These are phyloP conservation scores for Phytophthora capsici DNA, from an alignment of 352 stramenopile genomes.

Conservation along the genomic window DNA sequence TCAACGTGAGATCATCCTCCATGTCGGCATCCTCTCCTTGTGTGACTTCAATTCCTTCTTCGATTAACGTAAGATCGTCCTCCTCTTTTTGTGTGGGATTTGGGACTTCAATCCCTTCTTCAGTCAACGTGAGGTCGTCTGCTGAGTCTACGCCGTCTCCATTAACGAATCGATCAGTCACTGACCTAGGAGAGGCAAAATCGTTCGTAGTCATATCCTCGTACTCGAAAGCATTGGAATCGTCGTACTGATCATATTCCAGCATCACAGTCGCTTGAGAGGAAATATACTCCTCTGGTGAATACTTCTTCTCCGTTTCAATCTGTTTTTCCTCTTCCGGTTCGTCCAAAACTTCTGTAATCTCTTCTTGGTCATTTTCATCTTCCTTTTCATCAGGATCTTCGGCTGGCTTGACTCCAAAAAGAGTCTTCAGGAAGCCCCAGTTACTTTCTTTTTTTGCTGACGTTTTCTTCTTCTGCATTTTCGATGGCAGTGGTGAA, in stretches of 20 bases:
- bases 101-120: constrained; percentile 11
- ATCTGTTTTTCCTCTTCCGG: constrained; percentile 1
- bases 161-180: too few species aligned
- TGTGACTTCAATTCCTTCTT: too few species aligned
- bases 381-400: constrained; percentile 6
- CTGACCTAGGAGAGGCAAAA: constrained; percentile 13
- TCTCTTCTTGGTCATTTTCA: constrained; percentile 9
- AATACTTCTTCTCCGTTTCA: constrained; percentile 19
- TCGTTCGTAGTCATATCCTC: constrained; percentile 28
- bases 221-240: constrained; percentile 43
- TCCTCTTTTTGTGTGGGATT: not conserved
- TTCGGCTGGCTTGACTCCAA: not conserved
- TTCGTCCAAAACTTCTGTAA: constrained; percentile 21
- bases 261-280: constrained; percentile 41
- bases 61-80: too few species aligned
- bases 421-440: too few species aligned
- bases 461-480: constrained; percentile 8
- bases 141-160: constrained; percentile 4
- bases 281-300: constrained; percentile 24
- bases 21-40: too few species aligned
- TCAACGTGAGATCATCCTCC: constrained; percentile 6
- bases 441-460: not conserved
- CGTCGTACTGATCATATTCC: constrained; percentile 37
- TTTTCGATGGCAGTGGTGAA: constrained; percentile 1
- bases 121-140: constrained; percentile 4